Conservation (phyloP, 306 rosid genomes). For the Erythrophleum fordii region DNA sequence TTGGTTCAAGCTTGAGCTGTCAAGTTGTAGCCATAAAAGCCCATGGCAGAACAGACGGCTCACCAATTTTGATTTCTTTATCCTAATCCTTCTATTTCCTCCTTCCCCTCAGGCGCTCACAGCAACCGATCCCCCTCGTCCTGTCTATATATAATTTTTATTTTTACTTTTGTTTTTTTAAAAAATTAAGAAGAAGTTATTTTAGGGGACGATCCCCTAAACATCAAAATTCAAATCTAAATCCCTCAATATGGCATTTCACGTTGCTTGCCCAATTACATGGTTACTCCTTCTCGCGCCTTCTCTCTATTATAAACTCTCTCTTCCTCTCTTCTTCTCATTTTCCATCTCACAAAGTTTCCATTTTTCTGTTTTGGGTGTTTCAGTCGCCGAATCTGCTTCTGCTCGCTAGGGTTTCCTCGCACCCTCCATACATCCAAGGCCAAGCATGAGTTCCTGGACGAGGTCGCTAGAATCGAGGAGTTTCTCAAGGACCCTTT, state of each 20-base stretch:
- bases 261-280: slow-evolving; percentile 89
- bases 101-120: slow-evolving; percentile 20
- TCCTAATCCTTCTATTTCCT: not conserved
- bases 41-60: not conserved
- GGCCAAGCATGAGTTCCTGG: slow-evolving; percentile 51
- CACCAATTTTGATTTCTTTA: not conserved
- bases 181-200: slow-evolving; percentile 17
- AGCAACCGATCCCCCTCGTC: not conserved
- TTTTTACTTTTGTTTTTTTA: not conserved
- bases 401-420: slow-evolving; percentile 75
- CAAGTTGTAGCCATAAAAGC: not conserved
- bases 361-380: slow-evolving; percentile 6
- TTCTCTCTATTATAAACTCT: slow-evolving; percentile 10
- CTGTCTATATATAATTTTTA: not conserved
- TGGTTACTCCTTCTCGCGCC: slow-evolving; percentile 46
- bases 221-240: slow-evolving; percentile 53
- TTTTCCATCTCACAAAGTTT: slow-evolving; percentile 12
- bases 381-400: slow-evolving; percentile 74
- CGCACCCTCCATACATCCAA: slow-evolving; percentile 45
- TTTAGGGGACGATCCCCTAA: slow-evolving; percentile 38
- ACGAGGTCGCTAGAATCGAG: slow-evolving; percentile 52
- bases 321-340: not conserved
- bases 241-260: slow-evolving; percentile 79
- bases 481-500: slow-evolving; percentile 57
- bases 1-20: not conserved